Base-by-base conservation (phyloP, 768 basidiomycete species). In the Sarcodon sp. region DNA sequence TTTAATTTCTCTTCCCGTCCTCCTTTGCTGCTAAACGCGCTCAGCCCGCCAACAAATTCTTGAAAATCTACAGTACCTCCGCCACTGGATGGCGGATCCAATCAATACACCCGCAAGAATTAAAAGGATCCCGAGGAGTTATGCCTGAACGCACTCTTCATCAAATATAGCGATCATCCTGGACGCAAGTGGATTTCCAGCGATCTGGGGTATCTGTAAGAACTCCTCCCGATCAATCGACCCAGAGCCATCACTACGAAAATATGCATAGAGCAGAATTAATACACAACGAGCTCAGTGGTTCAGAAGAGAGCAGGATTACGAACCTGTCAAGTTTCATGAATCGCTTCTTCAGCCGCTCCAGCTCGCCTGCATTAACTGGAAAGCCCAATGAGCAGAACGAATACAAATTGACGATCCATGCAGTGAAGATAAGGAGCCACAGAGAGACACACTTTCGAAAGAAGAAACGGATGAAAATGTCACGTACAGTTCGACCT, bases 101-200 rank as follows among this genome's bases (percentile, higher is more conserved):
- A 44, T 12, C 31, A 33, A 33, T 13, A 7, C 0, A 4, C 34
- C 32, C 43, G n/a, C 32, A 2, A 16, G n/a, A 32, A 35, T 13
- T 32, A 16, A 7, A 9, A 46, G 35, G 33, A 8, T 36, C 11
- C 7, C 7, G 27, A 12, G 44, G 21, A 41, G n/a, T 36, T 16
- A 21, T 18, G 46, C 3, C 31, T 0, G 37, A 27, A 79, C 90
- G 66, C 57, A 98, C 94, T 98, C 93, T 67, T 97, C 90, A 60
- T 99, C 96, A 59, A 99, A 99, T 60, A 99, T 98, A 46, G 96
- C 96, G 59, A 99, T 98, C 92, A 99, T 91, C 50, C 96, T 80
- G 47, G 85, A 87, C 46, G 96, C 91, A 44, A 99, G 70, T 0
- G 96, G 96, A 65, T 98, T 99, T 49, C 89, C 92, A 16, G 94